Evolutionary conservation across 2,329 filamentous ascomycete species (phyloP).

Genomic region (Aspergillus versicolor): DNA sequence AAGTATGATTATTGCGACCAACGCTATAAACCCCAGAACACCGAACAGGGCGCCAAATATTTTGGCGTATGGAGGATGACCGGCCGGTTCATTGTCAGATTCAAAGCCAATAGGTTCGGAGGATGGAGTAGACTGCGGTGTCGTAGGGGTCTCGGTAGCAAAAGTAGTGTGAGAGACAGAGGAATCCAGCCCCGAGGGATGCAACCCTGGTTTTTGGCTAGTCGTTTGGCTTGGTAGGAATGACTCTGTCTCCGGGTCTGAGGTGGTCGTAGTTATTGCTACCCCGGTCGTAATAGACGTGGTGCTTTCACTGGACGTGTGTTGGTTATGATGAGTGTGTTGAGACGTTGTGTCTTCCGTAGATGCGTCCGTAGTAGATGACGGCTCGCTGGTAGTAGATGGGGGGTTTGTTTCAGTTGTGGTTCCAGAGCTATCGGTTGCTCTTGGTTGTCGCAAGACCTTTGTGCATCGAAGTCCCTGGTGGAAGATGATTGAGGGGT

Average conservation of each 20-base stretch:
- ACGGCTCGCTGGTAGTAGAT: constrained; percentile 1
- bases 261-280: neutral
- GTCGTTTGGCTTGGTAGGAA: neutral
- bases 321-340: neutral
- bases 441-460: constrained; percentile 19
- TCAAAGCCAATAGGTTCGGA: neutral
- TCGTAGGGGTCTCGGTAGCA: neutral
- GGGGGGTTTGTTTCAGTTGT: neutral
- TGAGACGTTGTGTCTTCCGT: neutral
- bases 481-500: constrained; percentile 22
- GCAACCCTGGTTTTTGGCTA: neutral
- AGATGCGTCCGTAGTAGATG: neutral
- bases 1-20: constrained; percentile 25
- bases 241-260: neutral
- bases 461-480: constrained; percentile 27
- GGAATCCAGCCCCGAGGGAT: neutral
- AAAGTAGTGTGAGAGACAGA: neutral
- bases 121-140: neutral
- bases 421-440: neutral
- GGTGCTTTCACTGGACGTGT: neutral
- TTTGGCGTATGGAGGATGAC: constrained; percentile 13
- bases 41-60: constrained; percentile 33
- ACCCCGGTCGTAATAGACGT: neutral
- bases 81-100: neutral
- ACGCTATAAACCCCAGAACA: constrained; percentile 22